Evolutionary conservation across 306 rosid genomes (phyloP).

Genomic region (Fragaria ananassa): DNA sequence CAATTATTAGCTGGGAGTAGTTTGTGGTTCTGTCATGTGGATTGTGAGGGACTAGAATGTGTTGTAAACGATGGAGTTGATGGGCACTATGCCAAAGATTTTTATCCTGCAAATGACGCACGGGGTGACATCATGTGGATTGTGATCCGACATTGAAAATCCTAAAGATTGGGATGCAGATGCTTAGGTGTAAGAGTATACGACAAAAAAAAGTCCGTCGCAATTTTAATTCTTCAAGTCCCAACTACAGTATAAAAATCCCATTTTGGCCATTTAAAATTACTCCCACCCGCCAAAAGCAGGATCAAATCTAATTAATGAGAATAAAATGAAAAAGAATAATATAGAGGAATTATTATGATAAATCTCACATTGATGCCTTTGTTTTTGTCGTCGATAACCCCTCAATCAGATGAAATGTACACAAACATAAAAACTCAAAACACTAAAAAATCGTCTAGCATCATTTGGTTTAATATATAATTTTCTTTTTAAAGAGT

Average conservation of each 20-base stretch:
- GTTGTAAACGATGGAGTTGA: not conserved
- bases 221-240: not conserved
- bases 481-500: too few relatives aligned
- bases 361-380: too few relatives aligned
- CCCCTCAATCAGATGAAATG: too few relatives aligned
- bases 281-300: not conserved
- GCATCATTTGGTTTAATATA: too few relatives aligned
- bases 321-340: too few relatives aligned
- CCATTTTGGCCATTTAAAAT: not conserved
- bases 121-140: not conserved
- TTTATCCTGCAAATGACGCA: constrained; percentile 14
- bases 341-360: too few relatives aligned
- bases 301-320: not conserved
- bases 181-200: not conserved
- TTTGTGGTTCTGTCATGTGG: not conserved
- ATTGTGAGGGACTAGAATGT: not conserved
- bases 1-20: not conserved
- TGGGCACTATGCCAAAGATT: not conserved
- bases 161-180: not conserved
- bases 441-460: fast-evolving
- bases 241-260: not conserved
- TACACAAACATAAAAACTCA: too few relatives aligned
- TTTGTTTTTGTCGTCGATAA: too few relatives aligned
- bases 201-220: not conserved
- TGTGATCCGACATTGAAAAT: constrained; percentile 11